phyloP scores from a whole-genome alignment of 306 rosid genomes.

The Sicyos edulis region DNA sequence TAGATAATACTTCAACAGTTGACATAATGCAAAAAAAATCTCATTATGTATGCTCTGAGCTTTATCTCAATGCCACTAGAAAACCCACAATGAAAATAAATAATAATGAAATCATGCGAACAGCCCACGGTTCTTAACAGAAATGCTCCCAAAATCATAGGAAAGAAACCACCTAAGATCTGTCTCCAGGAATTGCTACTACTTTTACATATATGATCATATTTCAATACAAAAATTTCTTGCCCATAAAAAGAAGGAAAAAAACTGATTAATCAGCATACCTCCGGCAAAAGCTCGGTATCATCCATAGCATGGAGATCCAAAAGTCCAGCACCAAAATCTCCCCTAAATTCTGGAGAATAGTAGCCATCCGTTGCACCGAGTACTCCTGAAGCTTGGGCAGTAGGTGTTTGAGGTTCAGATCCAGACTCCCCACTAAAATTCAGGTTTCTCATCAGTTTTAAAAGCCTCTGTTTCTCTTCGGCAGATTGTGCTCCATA shows the following conservation, averaged over 20 bases:
- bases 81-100: background rate
- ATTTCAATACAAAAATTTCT: background rate
- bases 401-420: slow-evolving; percentile 64
- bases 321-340: slow-evolving; percentile 93
- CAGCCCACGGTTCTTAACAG: background rate
- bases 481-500: slow-evolving; percentile 95
- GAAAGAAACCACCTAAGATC: background rate
- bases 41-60: background rate
- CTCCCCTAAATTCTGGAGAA: slow-evolving; percentile 89
- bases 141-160: slow-evolving; percentile 4
- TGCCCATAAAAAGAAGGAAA: background rate
- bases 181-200: background rate
- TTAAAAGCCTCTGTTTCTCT: slow-evolving; percentile 88
- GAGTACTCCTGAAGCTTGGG: slow-evolving; percentile 53
- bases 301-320: slow-evolving; percentile 99
- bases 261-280: slow-evolving; percentile 21
- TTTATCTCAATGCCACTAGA: background rate
- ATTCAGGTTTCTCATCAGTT: slow-evolving; percentile 87
- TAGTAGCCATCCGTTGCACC: slow-evolving; percentile 55
- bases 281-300: slow-evolving; percentile 92
- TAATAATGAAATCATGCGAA: background rate
- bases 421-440: slow-evolving; percentile 84
- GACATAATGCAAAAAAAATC: no score
- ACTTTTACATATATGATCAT: background rate
- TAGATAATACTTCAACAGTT: background rate